phyloP scores from a whole-genome alignment of 2,329 filamentous ascomycete genomes.

The Eutypa lata region DNA sequence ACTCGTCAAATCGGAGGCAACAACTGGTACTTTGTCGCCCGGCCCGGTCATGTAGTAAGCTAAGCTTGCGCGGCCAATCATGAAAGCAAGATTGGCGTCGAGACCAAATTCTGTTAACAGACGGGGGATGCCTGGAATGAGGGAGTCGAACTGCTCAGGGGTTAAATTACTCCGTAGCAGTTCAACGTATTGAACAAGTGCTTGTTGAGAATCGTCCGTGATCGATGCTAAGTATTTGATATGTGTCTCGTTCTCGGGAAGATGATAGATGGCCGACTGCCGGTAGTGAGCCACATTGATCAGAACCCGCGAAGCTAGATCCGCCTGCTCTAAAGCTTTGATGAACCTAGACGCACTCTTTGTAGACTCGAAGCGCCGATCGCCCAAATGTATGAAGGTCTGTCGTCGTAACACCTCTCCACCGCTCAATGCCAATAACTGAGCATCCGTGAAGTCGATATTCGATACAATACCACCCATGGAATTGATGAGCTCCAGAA shows the following conservation, averaged over 20 bases:
- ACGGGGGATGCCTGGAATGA: slow-evolving; percentile 71
- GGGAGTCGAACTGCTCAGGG: slow-evolving; percentile 70
- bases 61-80: slow-evolving; percentile 74
- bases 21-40: slow-evolving; percentile 28
- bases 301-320: slow-evolving; percentile 78
- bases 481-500: slow-evolving; percentile 83
- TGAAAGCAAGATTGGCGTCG: slow-evolving; percentile 77
- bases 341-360: slow-evolving; percentile 77
- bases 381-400: slow-evolving; percentile 75
- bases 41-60: slow-evolving; percentile 56
- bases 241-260: slow-evolving; percentile 69
- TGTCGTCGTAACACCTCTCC: slow-evolving; percentile 76
- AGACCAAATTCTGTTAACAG: slow-evolving; percentile 78
- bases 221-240: slow-evolving; percentile 87
- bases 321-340: slow-evolving; percentile 72
- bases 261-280: slow-evolving; percentile 76
- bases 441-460: slow-evolving; percentile 81
- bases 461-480: slow-evolving; percentile 94
- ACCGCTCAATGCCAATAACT: slow-evolving; percentile 84
- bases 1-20: slow-evolving; percentile 19
- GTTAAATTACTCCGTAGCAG: slow-evolving; percentile 78
- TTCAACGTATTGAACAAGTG: slow-evolving; percentile 85
- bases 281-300: slow-evolving; percentile 88
- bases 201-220: slow-evolving; percentile 84
- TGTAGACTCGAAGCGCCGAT: slow-evolving; percentile 74